Evolutionary conservation across 2,329 filamentous ascomycete genomes (phyloP).

Genomic region (Aspergillus intermedius): DNA sequence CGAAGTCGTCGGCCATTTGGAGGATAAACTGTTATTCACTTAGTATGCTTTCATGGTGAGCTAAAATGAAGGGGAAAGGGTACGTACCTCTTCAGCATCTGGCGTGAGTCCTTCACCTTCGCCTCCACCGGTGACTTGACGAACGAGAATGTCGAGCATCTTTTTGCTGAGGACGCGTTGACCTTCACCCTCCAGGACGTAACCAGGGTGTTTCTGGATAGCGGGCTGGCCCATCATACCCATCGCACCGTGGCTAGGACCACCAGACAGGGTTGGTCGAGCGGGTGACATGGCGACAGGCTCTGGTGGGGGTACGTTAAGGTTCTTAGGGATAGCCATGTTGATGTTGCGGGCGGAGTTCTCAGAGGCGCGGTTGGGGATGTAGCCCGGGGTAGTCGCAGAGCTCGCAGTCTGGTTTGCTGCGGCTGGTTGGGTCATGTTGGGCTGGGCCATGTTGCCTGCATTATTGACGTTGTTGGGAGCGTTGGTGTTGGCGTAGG

Average conservation of each 20-base stretch:
- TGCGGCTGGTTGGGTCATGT: conserved; percentile 23
- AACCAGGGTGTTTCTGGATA: conserved; percentile 71
- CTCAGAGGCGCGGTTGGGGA: conserved; percentile 35
- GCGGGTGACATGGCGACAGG: conserved; percentile 65
- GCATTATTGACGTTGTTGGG: conserved; percentile 14
- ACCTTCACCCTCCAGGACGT: conserved; percentile 83
- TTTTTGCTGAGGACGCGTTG: conserved; percentile 95
- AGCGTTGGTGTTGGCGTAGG: conserved; percentile 31
- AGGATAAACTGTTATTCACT: conserved; percentile 62
- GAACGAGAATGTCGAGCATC: conserved; percentile 89
- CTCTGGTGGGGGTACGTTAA: conserved; percentile 65
- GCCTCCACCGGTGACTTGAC: conserved; percentile 79
- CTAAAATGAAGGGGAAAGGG: conserved; percentile 4
- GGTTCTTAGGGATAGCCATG: conserved; percentile 75
- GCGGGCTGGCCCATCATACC: conserved; percentile 85
- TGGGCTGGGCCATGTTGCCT: conserved; percentile 16
- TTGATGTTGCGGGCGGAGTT: conserved; percentile 49
- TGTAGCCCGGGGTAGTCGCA: conserved; percentile 24
- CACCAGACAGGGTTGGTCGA: conserved; percentile 78
- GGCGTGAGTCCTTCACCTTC: conserved; percentile 75
- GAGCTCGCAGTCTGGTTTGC: conserved; percentile 33
- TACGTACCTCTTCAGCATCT: conserved; percentile 85
- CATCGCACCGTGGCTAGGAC: conserved; percentile 64
- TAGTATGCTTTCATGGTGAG: conserved; percentile 1
- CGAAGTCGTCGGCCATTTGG: conserved; percentile 84